Percentiles rank a stretch among this genome's conserved stretches.
These are phyloP conservation scores for Veloporphyrellus conicus DNA, from an alignment of 1,284 basidiomycete species.

Conservation along the genomic window DNA sequence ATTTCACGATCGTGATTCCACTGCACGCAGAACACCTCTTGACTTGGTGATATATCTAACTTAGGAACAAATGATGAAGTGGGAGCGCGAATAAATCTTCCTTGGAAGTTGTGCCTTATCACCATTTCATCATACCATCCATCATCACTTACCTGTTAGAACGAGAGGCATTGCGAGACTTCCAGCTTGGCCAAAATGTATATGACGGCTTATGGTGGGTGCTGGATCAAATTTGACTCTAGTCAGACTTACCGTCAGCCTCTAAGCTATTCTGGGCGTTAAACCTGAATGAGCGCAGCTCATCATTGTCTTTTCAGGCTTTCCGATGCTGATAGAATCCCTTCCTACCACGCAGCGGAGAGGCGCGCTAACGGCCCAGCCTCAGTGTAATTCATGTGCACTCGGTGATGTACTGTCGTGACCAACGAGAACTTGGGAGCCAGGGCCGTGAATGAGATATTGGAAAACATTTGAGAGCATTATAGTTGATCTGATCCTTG, in stretches of 20 bases:
- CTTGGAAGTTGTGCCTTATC: constrained; percentile 66
- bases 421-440: constrained; percentile 86
- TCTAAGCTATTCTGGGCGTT: neutral
- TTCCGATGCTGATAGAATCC: constrained; percentile 81
- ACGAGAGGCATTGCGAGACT: constrained; percentile 87
- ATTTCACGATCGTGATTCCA: constrained; percentile 22
- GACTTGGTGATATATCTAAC: constrained; percentile 75
- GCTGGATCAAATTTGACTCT: constrained; percentile 83
- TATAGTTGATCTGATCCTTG: constrained; percentile 83
- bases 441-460: constrained; percentile 77
- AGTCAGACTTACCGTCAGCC: constrained; percentile 7
- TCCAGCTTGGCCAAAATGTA: constrained; percentile 84
- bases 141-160: constrained; percentile 69
- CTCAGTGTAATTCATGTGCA: constrained; percentile 73
- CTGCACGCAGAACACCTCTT: constrained; percentile 66
- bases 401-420: constrained; percentile 88
- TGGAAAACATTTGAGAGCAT: constrained; percentile 93
- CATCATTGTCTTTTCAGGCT: constrained; percentile 89
- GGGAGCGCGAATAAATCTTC: constrained; percentile 70
- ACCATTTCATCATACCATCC: constrained; percentile 3
- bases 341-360: constrained; percentile 71
- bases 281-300: constrained; percentile 89
- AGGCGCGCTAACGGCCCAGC: constrained; percentile 82
- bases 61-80: constrained; percentile 72
- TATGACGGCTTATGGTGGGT: constrained; percentile 88